Evolutionary conservation across 805 yeast species (phyloP), one percentile per base, ranked within the genome.

Genomic region (Tetrapisispora nanseiensis): DNA sequence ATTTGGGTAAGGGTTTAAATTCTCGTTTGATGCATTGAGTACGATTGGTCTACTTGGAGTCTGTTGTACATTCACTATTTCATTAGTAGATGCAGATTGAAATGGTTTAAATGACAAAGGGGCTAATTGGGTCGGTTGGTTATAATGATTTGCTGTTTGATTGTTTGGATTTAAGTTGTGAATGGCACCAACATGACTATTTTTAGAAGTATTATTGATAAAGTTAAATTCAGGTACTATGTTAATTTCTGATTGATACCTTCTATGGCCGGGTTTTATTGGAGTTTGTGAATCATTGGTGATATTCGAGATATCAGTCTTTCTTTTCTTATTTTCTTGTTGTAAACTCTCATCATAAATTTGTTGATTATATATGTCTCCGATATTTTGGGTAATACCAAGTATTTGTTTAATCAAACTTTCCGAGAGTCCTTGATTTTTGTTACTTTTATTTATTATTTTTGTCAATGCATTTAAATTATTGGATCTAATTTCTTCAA

Each of bases 371-470:
- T 26, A 11, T 3, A 26, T 33, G 2, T 26, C 27, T 8, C 26
- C 16, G 3, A 20, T 20, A 22, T 35, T 29, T 6, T 36, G 37
- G 11, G 41, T 31, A 11, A 42, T 28, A 16, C 49, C 46, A 19
- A 55, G 38, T 19, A 56, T 33, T 32, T 33, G 44, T 20, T 45
- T 44, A 6, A 56, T 42, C 6, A 46, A 31, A 10, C 45, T 45
- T n/a, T 41, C 46, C 18, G 46, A 46, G 10, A 56, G 40, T 23
- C 48, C 51, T 15, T 47, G 50, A 26, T 44, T 49, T 4, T 43
- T 32, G 4, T 43, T 31, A 41, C 55, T 50, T 41, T 48, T 54
- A 28, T 50, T 53, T 15, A 56, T 40, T 19, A 56, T 44, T 6
- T 38, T 32, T 22, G 42, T 36, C 33, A 56, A 39, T 35, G 40